phyloP scores from a whole-genome alignment of 2,329 filamentous ascomycete species.

The Cladosporium cucumerinum region DNA sequence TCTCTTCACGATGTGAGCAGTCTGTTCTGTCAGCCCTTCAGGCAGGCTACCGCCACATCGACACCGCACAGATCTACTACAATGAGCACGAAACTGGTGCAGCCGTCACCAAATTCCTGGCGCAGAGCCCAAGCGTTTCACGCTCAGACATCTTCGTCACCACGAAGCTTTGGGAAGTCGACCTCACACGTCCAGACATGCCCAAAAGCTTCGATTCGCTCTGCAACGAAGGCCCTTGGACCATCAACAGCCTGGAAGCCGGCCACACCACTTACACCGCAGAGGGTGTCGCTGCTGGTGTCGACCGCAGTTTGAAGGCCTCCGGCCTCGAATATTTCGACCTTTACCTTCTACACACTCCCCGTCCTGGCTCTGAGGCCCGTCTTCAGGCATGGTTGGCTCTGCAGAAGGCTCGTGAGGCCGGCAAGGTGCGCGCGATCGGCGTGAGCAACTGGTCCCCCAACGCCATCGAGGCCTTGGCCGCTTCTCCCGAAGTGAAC shows the following conservation, averaged over 20 bases:
- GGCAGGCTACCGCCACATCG: constrained; percentile 58
- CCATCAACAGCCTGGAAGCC: constrained; percentile 42
- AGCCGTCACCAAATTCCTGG: constrained; percentile 53
- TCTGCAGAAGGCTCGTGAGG: constrained; percentile 61
- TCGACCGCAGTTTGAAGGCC: constrained; percentile 69
- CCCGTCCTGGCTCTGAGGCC: constrained; percentile 64
- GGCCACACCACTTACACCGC: constrained; percentile 37
- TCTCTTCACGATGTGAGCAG: constrained; percentile 53
- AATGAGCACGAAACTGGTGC: constrained; percentile 51
- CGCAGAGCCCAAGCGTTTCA: constrained; percentile 56
- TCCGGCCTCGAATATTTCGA: constrained; percentile 79
- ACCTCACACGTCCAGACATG: constrained; percentile 20
- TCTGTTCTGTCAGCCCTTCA: constrained; percentile 42
- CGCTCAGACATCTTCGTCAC: constrained; percentile 68
- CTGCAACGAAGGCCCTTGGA: constrained; percentile 16
- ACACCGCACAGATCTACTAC: constrained; percentile 64
- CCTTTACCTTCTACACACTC: constrained; percentile 80
- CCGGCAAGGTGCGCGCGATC: constrained; percentile 48
- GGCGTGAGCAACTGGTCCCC: constrained; percentile 50
- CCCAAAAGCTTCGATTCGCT: constrained; percentile 19
- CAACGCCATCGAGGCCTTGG: constrained; percentile 47
- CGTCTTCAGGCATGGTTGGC: constrained; percentile 69
- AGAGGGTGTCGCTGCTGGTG: constrained; percentile 48
- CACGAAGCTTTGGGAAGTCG: constrained; percentile 39
- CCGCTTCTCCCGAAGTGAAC: constrained; percentile 31